These are phyloP conservation scores for Russula earlei DNA, from an alignment of 768 basidiomycete genomes.

Conservation along the genomic window DNA sequence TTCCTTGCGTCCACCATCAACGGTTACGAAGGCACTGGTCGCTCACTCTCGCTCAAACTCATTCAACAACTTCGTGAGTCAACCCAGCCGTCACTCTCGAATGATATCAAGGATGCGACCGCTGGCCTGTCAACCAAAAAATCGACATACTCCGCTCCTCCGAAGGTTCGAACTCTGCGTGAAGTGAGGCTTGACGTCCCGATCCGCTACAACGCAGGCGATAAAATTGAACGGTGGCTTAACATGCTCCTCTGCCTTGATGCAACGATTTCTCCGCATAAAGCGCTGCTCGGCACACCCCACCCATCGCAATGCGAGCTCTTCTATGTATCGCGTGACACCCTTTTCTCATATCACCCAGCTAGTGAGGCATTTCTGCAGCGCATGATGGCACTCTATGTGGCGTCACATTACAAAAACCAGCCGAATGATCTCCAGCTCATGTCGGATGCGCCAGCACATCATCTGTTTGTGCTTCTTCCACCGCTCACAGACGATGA, in stretches of 20 bases:
- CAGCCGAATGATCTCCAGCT: conserved; percentile 98
- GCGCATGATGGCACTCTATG: conserved; percentile 96
- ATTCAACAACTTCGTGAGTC: conserved; percentile 94
- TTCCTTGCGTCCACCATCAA: conserved; percentile 99
- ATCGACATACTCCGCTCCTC: conserved; percentile 40
- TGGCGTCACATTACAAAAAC: conserved; percentile 98
- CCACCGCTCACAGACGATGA: conserved; percentile 90
- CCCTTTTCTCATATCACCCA: conserved; percentile 93
- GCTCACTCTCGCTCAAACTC: conserved; percentile 94
- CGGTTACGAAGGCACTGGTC: conserved; percentile 99
- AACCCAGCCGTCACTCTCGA: conserved; percentile 68
- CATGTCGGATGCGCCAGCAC: conserved; percentile 92
- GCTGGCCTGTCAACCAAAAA: conserved; percentile 42
- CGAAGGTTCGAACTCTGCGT: conserved; percentile 67
- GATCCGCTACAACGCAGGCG: conserved; percentile 82
- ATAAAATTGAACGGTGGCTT: conserved; percentile 92
- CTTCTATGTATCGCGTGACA: conserved; percentile 92
- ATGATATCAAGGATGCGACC: conserved; percentile 42
- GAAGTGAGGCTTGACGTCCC: conserved; percentile 95
- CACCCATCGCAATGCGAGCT: conserved; percentile 92
- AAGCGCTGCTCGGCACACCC: conserved; percentile 68
- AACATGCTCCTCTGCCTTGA: conserved; percentile 86
- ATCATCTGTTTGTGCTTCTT: conserved; percentile 90
- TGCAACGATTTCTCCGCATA: conserved; percentile 53
- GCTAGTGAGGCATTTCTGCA: conserved; percentile 97